phyloP scores from a whole-genome alignment of 2,329 filamentous ascomycete genomes.

The Cordyceps tenuipes region DNA sequence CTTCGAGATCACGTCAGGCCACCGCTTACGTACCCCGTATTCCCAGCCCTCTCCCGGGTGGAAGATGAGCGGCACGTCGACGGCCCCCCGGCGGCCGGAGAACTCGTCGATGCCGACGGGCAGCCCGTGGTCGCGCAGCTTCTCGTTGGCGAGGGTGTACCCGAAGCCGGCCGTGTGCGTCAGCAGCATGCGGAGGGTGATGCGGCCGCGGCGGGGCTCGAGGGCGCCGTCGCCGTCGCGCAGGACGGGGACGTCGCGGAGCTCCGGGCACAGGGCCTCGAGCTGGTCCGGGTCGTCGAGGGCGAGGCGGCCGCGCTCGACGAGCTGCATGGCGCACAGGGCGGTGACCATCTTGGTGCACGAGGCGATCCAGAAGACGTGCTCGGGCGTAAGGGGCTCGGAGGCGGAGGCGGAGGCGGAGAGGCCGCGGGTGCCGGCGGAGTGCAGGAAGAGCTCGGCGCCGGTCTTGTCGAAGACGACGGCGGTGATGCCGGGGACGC shows the following conservation, averaged over 20 bases:
- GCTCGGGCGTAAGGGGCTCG: conserved; percentile 51
- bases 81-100: conserved; percentile 41
- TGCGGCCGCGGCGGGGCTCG: conserved; percentile 37
- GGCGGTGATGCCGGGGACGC: conserved; percentile 5
- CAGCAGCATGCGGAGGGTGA: conserved; percentile 50
- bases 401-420: conserved; percentile 14
- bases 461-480: conserved; percentile 9
- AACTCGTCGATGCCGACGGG: conserved; percentile 51
- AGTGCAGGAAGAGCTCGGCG: conserved; percentile 32
- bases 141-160: conserved; percentile 46
- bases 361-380: conserved; percentile 51
- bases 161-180: conserved; percentile 49
- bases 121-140: conserved; percentile 36
- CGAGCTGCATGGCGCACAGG: conserved; percentile 48
- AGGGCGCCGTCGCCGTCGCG: conserved; percentile 25
- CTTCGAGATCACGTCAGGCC: not conserved
- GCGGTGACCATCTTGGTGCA: conserved; percentile 49
- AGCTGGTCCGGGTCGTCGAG: conserved; percentile 40
- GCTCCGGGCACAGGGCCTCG: conserved; percentile 41
- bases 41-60: conserved; percentile 56
- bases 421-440: conserved; percentile 38
- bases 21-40: conserved; percentile 42
- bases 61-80: conserved; percentile 48
- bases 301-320: conserved; percentile 39
- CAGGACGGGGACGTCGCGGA: conserved; percentile 39